Evolutionary conservation across 176 grass and related monocot species (phyloP), one percentile per base, ranked within the genome.

Genomic region (Musa schizocarpa): DNA sequence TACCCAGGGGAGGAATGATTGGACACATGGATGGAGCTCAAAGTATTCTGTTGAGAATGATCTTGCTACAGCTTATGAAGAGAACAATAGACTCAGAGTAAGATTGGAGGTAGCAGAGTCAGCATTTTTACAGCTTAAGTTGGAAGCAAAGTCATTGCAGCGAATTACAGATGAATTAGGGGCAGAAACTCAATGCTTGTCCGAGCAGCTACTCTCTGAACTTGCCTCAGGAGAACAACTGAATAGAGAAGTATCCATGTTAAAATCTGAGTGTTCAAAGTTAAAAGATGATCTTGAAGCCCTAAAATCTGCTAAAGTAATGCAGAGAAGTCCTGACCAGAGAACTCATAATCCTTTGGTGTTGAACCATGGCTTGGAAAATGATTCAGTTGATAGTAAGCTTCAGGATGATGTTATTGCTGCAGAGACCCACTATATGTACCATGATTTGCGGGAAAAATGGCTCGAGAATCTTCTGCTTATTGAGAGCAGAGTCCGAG

Each of bases 91-190:
- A 52, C 83, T 94, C 52, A 99, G 83, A 74, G 75, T 74, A 71
- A 86, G 90, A 78, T 48, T 99, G 86, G 95, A 99, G 86, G 90
- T 89, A 29, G 88, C 95, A 25, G 95, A 94, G 55, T 91, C 86
- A 26, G 81, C 82, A 17, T 99, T 99, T 91, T 87, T 86, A 81
- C 86, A 99, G 75, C 87, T 99, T 23, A 89, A 99, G 84, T 84
- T 77, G 52, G 95, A 99, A 83, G 74, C 95, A 66, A 87, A 72
- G 69, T 94, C 84, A 76, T 76, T 99, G 29, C 86, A 99, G 50
- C 80, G 84, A 80, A 84, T 91, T 56, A 91, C 90, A 23, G 76
- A 84, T 67, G 89, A 91, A 52, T 83, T 99, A 74, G 81, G 88
- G 74, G 80, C 76, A 83, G 90, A 91, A 81, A 99, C 95, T 54